Conservation (phyloP, 495 filamentous ascomycete genomes). For the Podospora anserina region DNA sequence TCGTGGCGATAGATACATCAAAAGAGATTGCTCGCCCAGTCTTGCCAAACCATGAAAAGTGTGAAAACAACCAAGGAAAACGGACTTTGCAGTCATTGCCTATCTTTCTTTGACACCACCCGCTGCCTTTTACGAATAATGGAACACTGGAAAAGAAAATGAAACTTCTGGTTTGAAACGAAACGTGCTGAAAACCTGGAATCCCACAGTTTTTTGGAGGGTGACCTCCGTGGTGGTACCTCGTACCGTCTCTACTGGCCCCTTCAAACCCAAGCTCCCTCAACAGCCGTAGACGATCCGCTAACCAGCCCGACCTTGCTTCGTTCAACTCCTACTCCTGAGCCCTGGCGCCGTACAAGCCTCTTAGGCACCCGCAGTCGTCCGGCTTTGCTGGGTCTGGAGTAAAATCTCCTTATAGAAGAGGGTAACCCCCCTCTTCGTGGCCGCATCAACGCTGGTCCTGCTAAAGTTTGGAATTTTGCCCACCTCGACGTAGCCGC, state of each 20-base stretch:
- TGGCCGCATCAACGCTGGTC: not conserved
- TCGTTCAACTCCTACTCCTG: too few relatives aligned
- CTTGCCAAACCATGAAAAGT: too few relatives aligned
- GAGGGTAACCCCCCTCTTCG: slow-evolving; percentile 36
- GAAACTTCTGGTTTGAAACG: not conserved
- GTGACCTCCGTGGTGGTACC: not conserved
- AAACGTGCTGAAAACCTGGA: not conserved
- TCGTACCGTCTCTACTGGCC: not conserved
- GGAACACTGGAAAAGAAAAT: not conserved
- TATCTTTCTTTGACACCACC: not conserved
- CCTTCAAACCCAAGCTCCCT: not conserved
- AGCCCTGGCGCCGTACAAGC: too few relatives aligned
- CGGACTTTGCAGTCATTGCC: slow-evolving; percentile 7
- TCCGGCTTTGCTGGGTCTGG: not conserved
- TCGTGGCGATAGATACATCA: too few relatives aligned
- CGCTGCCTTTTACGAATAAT: not conserved
- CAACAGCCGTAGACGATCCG: too few relatives aligned
- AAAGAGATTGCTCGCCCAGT: too few relatives aligned
- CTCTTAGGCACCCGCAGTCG: not conserved
- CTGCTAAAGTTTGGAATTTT: slow-evolving; percentile 37
- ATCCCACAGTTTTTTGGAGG: not conserved
- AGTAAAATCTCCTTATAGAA: slow-evolving; percentile 40
- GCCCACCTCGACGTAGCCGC: slow-evolving; percentile 38
- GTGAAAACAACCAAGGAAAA: not conserved
- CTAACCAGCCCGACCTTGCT: too few relatives aligned